Evolutionary conservation across 768 basidiomycete species (phyloP).

Genomic region (Aureoboletus auriporus): DNA sequence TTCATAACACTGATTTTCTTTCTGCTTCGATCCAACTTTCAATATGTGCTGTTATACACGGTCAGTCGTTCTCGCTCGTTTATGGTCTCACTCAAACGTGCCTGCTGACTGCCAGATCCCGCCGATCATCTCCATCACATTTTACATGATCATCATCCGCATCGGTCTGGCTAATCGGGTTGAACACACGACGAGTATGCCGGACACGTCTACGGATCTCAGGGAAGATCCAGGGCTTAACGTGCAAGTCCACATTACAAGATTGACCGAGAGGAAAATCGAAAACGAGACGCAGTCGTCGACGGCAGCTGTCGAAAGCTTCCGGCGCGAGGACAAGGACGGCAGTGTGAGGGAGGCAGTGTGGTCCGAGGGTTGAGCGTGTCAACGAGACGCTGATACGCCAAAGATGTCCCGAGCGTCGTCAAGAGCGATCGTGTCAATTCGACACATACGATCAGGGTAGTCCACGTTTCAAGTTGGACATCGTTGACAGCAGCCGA

Average conservation of each 20-base stretch:
- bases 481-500: no score
- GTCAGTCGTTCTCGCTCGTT: conserved; percentile 17
- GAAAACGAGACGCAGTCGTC: neutral
- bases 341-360: neutral
- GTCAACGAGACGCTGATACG: neutral
- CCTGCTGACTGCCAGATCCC: conserved; percentile 24
- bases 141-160: conserved; percentile 42
- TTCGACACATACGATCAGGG: no score
- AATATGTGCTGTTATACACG: conserved; percentile 35
- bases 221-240: conserved; percentile 1
- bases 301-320: neutral
- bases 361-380: neutral
- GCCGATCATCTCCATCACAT: conserved; percentile 40
- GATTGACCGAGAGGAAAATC: neutral
- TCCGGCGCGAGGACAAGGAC: neutral
- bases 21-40: conserved; percentile 23
- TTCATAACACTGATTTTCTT: conserved; percentile 30
- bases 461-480: no score
- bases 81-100: neutral
- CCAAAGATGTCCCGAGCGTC: no score
- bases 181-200: neutral
- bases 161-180: conserved; percentile 20
- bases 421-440: neutral
- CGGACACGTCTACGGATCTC: neutral
- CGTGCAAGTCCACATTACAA: conserved; percentile 5